These are phyloP conservation scores for Monosporascus sp. DNA, from an alignment of 2,329 filamentous ascomycete species.

Conservation along the genomic window DNA sequence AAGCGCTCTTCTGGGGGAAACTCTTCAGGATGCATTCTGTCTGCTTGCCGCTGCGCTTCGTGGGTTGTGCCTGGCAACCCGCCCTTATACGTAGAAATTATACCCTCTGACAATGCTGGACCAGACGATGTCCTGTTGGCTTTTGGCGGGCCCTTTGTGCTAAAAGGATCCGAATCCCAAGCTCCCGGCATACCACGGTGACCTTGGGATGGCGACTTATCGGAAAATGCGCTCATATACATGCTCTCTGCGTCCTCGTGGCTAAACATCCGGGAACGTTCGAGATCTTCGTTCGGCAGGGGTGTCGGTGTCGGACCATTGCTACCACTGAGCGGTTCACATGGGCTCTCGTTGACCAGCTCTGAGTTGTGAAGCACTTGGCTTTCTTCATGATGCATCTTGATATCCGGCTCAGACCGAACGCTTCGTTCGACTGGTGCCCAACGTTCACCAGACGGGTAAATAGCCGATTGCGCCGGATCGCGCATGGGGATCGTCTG, in stretches of 20 bases:
- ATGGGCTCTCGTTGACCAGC: slow-evolving; percentile 3
- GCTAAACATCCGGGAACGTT: slow-evolving; percentile 65
- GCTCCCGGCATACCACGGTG: slow-evolving; percentile 42
- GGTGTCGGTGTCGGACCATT: slow-evolving; percentile 22
- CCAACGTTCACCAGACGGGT: slow-evolving; percentile 27
- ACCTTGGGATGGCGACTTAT: slow-evolving; percentile 29
- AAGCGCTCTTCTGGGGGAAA: neutral
- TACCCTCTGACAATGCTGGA: neutral
- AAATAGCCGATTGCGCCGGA: slow-evolving; percentile 28
- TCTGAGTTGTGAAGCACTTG: slow-evolving; percentile 8
- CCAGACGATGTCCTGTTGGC: slow-evolving; percentile 6
- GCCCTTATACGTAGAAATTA: neutral
- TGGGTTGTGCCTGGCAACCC: neutral
- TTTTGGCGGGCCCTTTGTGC: slow-evolving; percentile 13
- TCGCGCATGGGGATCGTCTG: slow-evolving; percentile 9
- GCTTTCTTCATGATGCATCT: slow-evolving; percentile 13
- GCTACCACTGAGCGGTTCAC: slow-evolving; percentile 14
- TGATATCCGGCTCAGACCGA: slow-evolving; percentile 32
- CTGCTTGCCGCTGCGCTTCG: neutral
- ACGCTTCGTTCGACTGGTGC: slow-evolving; percentile 24
- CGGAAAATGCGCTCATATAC: slow-evolving; percentile 72
- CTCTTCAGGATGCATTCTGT: neutral
- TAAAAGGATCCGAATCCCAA: slow-evolving; percentile 39
- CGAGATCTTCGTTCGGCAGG: slow-evolving; percentile 38
- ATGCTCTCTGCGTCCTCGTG: slow-evolving; percentile 81